phyloP scores from a whole-genome alignment of 176 grass and related monocot genomes.

The barley (Hordeum vulgare) region DNA sequence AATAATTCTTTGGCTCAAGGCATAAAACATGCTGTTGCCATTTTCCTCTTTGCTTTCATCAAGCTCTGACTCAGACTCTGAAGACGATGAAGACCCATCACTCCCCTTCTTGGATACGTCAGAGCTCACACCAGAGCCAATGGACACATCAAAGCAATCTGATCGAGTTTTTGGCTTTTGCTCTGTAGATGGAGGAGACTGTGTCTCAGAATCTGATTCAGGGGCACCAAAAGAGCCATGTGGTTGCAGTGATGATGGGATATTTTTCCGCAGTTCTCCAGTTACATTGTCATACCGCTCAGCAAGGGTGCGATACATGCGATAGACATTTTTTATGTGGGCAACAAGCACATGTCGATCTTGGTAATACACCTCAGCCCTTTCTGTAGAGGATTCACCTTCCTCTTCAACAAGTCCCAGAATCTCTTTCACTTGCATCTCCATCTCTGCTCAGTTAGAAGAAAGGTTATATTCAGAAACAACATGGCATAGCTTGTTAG shows the following conservation, averaged over 20 bases:
- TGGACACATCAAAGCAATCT: constrained; percentile 45
- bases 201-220: constrained; percentile 69
- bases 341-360: constrained; percentile 48
- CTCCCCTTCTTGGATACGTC: constrained; percentile 54
- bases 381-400: constrained; percentile 71
- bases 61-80: constrained; percentile 68
- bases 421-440: constrained; percentile 76
- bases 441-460: constrained; percentile 62
- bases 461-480: constrained; percentile 20
- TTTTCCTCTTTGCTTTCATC: constrained; percentile 50
- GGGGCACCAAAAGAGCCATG: constrained; percentile 34
- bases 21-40: constrained; percentile 44
- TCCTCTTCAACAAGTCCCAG: constrained; percentile 56
- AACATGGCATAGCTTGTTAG: background rate
- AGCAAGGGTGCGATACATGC: constrained; percentile 72
- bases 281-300: constrained; percentile 72
- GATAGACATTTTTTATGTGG: constrained; percentile 60
- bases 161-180: constrained; percentile 26
- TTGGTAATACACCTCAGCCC: constrained; percentile 55
- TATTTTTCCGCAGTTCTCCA: constrained; percentile 66
- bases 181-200: constrained; percentile 27
- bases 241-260: constrained; percentile 61
- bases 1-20: constrained; percentile 56
- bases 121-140: constrained; percentile 43
- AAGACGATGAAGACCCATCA: constrained; percentile 68